phyloP scores from a whole-genome alignment of 768 basidiomycete genomes.

The Tulasnella sp. region DNA sequence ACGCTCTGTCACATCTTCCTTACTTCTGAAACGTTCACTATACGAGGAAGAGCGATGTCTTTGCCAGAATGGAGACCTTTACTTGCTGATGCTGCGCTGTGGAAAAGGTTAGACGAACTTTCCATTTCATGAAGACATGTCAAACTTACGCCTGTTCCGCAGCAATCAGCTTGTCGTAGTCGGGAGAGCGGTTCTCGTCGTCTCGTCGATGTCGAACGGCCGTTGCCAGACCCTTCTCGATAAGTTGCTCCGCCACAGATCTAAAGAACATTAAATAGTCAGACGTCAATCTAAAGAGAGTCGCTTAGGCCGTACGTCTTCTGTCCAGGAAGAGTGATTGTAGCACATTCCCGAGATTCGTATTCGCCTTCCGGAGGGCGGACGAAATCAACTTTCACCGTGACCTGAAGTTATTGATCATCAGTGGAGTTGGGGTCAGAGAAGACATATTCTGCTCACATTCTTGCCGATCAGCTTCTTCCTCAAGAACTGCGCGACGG shows the following conservation, averaged over 20 bases:
- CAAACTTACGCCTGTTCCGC: conserved; percentile 77
- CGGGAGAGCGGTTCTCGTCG: conserved; percentile 91
- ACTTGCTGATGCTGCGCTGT: conserved; percentile 61
- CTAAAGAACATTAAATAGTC: conserved; percentile 29
- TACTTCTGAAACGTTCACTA: conserved; percentile 90
- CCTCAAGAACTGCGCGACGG: conserved; percentile 47
- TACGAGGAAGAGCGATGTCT: conserved; percentile 63
- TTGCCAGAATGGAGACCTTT: conserved; percentile 90
- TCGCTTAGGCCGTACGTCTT: conserved; percentile 46
- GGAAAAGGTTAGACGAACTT: not conserved
- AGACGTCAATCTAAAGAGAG: not conserved
- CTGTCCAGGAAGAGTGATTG: conserved; percentile 72
- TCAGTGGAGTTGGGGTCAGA: not conserved
- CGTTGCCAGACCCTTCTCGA: conserved; percentile 86
- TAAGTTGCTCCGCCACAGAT: conserved; percentile 84
- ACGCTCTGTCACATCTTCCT: conserved; percentile 4
- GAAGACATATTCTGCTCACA: conserved; percentile 32
- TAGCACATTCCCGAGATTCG: conserved; percentile 87
- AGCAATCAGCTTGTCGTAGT: conserved; percentile 90
- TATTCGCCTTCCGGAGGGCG: conserved; percentile 88
- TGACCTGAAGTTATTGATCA: not conserved
- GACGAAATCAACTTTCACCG: conserved; percentile 74
- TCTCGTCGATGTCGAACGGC: conserved; percentile 88
- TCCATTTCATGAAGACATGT: conserved; percentile 10
- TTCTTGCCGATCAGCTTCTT: conserved; percentile 87